Evolutionary conservation across 805 yeast genomes (phyloP).

Genomic region (Candida multigemmis): DNA sequence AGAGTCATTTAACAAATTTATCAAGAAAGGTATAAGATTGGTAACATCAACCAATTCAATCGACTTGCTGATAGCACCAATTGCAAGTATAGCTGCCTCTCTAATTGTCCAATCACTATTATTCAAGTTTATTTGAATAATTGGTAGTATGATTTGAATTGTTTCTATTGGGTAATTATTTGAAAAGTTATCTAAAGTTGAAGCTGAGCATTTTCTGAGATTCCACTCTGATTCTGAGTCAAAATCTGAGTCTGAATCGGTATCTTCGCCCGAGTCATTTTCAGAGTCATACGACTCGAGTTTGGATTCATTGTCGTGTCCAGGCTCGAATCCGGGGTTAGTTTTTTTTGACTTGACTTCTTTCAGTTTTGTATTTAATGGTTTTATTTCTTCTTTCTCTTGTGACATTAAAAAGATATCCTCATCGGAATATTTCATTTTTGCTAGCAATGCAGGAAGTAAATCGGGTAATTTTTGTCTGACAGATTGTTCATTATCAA

Average conservation of each 20-base stretch:
- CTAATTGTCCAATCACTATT: conserved; percentile 79
- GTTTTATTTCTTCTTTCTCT: conserved; percentile 79
- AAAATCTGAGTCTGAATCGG: conserved; percentile 63
- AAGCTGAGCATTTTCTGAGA: conserved; percentile 88
- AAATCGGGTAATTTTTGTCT: conserved; percentile 51
- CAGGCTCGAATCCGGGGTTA: conserved; percentile 10
- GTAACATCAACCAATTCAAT: conserved; percentile 71
- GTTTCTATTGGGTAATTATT: conserved; percentile 59
- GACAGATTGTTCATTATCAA: conserved; percentile 30
- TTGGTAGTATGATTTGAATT: conserved; percentile 60
- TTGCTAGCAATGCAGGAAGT: conserved; percentile 67
- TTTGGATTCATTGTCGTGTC: conserved; percentile 14
- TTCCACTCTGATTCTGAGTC: conserved; percentile 77
- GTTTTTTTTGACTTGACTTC: conserved; percentile 9
- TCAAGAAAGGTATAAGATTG: conserved; percentile 72
- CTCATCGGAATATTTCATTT: conserved; percentile 84
- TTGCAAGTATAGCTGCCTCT: conserved; percentile 88
- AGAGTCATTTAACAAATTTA: conserved; percentile 64
- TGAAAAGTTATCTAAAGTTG: conserved; percentile 79
- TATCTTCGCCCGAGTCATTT: conserved; percentile 35
- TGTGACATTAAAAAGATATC: conserved; percentile 72
- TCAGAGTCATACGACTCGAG: conserved; percentile 9
- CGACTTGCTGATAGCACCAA: conserved; percentile 93
- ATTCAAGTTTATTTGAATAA: conserved; percentile 60
- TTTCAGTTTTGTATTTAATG: conserved; percentile 65